These are phyloP conservation scores for Trichoderma asperelloides DNA, from an alignment of 495 filamentous ascomycete species.

Conservation along the genomic window DNA sequence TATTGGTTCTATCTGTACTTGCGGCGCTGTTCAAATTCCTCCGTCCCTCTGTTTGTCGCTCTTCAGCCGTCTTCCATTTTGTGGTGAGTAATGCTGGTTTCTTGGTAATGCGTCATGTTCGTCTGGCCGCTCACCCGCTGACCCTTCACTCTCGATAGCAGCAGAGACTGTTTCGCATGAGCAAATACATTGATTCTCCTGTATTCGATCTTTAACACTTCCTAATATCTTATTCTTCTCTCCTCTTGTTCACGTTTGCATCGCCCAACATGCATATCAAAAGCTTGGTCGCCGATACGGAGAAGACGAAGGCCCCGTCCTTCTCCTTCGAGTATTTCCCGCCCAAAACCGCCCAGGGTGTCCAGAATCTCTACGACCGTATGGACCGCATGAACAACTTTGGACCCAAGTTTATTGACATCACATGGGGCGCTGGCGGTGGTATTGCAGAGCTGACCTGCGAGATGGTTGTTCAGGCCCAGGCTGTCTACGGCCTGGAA, in stretches of 20 bases:
- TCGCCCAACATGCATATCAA: constrained; percentile 65
- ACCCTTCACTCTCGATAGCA: background rate
- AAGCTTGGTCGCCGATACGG: constrained; percentile 80
- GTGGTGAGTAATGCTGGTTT: background rate
- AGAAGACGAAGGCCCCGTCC: constrained; percentile 62
- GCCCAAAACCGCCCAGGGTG: constrained; percentile 97
- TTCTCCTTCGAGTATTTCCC: constrained; percentile 99
- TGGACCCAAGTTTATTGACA: constrained; percentile 91
- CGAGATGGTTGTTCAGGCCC: constrained; percentile 96
- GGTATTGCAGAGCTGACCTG: constrained; percentile 82
- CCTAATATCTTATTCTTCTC: background rate
- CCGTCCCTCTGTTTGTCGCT: background rate
- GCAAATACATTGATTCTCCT: background rate
- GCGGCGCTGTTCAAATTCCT: background rate
- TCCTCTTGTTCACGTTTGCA: background rate
- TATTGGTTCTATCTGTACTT: background rate
- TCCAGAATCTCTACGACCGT: constrained; percentile 98
- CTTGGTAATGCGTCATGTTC: background rate
- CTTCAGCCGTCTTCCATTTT: background rate
- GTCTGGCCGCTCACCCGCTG: background rate
- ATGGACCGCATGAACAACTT: constrained; percentile 98
- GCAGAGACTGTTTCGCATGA: background rate
- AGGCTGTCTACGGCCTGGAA: constrained; percentile 93
- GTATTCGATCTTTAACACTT: background rate
- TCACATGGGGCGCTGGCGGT: constrained; percentile 98